phyloP scores from a whole-genome alignment of 176 grass and related monocot genomes.

The Guadua angustifolia region DNA sequence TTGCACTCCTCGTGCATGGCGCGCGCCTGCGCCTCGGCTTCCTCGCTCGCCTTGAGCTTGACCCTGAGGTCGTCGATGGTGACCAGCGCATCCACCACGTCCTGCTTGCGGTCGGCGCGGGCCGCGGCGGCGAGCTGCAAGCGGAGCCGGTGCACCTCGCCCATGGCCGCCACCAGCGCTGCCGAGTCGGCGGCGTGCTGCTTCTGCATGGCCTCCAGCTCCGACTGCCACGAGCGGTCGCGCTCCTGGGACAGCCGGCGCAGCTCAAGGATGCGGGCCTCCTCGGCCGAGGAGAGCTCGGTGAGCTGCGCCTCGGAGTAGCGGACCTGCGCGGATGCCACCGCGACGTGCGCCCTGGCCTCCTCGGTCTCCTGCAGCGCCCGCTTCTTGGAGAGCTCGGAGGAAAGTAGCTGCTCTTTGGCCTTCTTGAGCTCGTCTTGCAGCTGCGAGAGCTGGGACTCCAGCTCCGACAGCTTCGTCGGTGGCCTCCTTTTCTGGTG shows the following conservation, averaged over 20 bases:
- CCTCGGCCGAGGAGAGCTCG: constrained; percentile 66
- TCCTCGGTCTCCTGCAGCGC: constrained; percentile 78
- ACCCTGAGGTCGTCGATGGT: constrained; percentile 65
- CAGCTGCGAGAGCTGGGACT: constrained; percentile 69
- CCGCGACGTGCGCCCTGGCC: constrained; percentile 51
- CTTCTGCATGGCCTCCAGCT: constrained; percentile 91
- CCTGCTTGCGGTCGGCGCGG: constrained; percentile 47
- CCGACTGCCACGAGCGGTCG: constrained; percentile 92
- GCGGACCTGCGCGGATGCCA: constrained; percentile 47
- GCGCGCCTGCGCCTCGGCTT: constrained; percentile 57
- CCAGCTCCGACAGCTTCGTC: constrained; percentile 63
- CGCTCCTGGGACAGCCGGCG: constrained; percentile 90
- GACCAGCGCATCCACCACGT: constrained; percentile 58
- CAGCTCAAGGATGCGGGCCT: constrained; percentile 72
- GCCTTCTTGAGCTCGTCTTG: constrained; percentile 80
- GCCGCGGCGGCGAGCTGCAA: constrained; percentile 63
- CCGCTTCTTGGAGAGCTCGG: constrained; percentile 64
- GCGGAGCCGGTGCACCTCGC: constrained; percentile 72
- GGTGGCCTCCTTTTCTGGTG: constrained; percentile 70
- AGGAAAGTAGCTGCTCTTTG: constrained; percentile 74
- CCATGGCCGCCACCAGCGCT: constrained; percentile 71
- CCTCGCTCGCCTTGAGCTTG: constrained; percentile 66
- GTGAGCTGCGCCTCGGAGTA: constrained; percentile 61
- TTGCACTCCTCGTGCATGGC: constrained; percentile 65
- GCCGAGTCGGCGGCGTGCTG: constrained; percentile 85